Evolutionary conservation across 148 eudicot genomes (phyloP).

Genomic region (Agrostemma githago): DNA sequence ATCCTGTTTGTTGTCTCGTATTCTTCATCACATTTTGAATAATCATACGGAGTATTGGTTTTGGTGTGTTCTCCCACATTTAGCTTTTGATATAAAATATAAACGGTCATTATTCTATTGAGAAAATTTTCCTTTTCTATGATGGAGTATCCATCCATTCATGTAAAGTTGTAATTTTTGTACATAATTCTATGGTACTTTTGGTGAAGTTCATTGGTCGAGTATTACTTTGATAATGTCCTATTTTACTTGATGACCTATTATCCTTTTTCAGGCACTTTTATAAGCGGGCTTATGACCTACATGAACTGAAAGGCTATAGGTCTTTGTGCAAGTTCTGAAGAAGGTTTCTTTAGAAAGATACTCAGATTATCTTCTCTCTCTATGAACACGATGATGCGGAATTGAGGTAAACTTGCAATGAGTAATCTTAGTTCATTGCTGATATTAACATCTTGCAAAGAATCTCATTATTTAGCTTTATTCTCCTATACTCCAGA

Average conservation of each 20-base stretch:
- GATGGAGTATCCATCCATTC: not conserved
- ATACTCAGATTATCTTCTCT: constrained; percentile 13
- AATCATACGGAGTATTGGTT: not conserved
- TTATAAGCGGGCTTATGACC: too few species aligned
- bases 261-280: not conserved
- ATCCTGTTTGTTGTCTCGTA: too few species aligned
- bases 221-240: too few species aligned
- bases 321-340: not conserved
- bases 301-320: not conserved
- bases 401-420: constrained; percentile 1
- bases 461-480: not conserved
- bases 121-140: not conserved
- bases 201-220: too few species aligned
- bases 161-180: not conserved
- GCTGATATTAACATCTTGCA: not conserved
- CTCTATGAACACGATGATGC: not conserved
- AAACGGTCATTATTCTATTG: not conserved
- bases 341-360: not conserved
- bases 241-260: not conserved
- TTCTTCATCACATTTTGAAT: too few species aligned
- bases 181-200: too few species aligned
- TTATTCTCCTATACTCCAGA: not conserved
- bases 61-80: constrained; percentile 16
- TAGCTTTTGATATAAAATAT: not conserved
- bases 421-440: not conserved